Evolutionary conservation across 2,329 filamentous ascomycete genomes (phyloP).

Genomic region (Pleurostoma richardsiae): DNA sequence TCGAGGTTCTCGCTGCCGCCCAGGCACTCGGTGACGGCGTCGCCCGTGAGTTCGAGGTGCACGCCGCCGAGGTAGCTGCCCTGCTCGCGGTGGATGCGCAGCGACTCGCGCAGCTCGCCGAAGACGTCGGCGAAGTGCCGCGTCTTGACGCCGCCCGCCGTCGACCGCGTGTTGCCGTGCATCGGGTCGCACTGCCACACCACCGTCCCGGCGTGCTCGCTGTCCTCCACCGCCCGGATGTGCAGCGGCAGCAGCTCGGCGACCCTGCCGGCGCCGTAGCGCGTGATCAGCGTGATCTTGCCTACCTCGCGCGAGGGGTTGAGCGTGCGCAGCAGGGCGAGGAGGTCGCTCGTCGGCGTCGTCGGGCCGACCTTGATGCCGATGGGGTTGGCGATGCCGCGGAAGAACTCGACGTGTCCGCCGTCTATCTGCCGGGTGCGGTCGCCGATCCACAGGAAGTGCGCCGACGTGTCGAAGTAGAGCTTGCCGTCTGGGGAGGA

Average conservation of each 20-base stretch:
- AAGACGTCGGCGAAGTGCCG: slow-evolving; percentile 88
- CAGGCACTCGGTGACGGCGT: slow-evolving; percentile 93
- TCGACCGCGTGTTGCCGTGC: slow-evolving; percentile 78
- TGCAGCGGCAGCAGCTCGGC: slow-evolving; percentile 71
- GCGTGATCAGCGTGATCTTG: slow-evolving; percentile 93
- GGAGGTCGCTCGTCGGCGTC: slow-evolving; percentile 71
- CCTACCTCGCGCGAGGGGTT: slow-evolving; percentile 80
- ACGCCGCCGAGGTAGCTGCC: slow-evolving; percentile 88
- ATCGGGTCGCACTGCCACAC: slow-evolving; percentile 99
- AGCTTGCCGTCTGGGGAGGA: slow-evolving; percentile 18
- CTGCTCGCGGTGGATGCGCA: slow-evolving; percentile 78
- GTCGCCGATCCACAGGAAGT: slow-evolving; percentile 98
- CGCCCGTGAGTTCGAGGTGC: slow-evolving; percentile 91
- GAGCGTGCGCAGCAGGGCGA: slow-evolving; percentile 74
- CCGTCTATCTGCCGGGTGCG: slow-evolving; percentile 90
- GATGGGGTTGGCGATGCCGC: slow-evolving; percentile 91
- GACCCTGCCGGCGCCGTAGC: slow-evolving; percentile 81
- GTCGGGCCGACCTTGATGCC: slow-evolving; percentile 93
- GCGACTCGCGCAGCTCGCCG: slow-evolving; percentile 75
- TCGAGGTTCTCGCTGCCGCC: slow-evolving; percentile 83
- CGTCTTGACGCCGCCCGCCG: slow-evolving; percentile 80
- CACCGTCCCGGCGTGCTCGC: slow-evolving; percentile 61
- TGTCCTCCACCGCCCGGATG: slow-evolving; percentile 82
- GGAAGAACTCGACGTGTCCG: slow-evolving; percentile 95
- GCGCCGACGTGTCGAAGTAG: slow-evolving; percentile 91